Percentiles rank a stretch among this genome's conserved stretches.
phyloP scores from a whole-genome alignment of 371 early-diverging fungal genomes.

The Choanephora cucurbitarum region DNA sequence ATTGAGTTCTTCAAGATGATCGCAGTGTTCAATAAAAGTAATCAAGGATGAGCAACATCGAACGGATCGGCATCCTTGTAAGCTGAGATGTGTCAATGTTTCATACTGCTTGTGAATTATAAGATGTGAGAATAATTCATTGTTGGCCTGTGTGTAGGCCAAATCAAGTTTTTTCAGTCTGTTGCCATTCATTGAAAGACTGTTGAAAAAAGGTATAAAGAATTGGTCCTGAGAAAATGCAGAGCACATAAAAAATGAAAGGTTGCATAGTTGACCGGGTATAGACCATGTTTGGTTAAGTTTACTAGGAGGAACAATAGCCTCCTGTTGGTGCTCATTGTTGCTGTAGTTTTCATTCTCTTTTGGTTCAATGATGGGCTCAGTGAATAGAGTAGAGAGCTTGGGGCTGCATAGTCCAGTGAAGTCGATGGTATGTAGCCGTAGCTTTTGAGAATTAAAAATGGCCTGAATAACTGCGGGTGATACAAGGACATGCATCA shows the following conservation, averaged over 20 bases:
- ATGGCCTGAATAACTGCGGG: constrained; percentile 31
- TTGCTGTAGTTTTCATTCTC: not conserved
- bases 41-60: constrained; percentile 33
- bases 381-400: constrained; percentile 18
- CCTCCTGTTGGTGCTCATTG: constrained; percentile 1
- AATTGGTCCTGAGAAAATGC: constrained; percentile 35
- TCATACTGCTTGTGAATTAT: not conserved
- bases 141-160: constrained; percentile 37
- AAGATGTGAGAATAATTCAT: constrained; percentile 25
- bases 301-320: not conserved
- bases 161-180: constrained; percentile 30
- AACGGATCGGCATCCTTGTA: constrained; percentile 38
- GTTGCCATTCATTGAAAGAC: constrained; percentile 14
- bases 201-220: constrained; percentile 41
- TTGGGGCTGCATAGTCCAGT: constrained; percentile 36
- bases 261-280: constrained; percentile 22
- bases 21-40: constrained; percentile 10
- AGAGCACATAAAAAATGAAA: constrained; percentile 43
- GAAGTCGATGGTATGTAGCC: constrained; percentile 30
- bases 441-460: constrained; percentile 21
- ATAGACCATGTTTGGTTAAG: constrained; percentile 9
- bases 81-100: constrained; percentile 30
- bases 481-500: constrained; percentile 37
- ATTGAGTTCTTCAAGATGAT: constrained; percentile 26
- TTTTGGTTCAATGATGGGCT: constrained; percentile 16